Conservation (phyloP, 2,329 filamentous ascomycete genomes). For the Fusarium multiceps region DNA sequence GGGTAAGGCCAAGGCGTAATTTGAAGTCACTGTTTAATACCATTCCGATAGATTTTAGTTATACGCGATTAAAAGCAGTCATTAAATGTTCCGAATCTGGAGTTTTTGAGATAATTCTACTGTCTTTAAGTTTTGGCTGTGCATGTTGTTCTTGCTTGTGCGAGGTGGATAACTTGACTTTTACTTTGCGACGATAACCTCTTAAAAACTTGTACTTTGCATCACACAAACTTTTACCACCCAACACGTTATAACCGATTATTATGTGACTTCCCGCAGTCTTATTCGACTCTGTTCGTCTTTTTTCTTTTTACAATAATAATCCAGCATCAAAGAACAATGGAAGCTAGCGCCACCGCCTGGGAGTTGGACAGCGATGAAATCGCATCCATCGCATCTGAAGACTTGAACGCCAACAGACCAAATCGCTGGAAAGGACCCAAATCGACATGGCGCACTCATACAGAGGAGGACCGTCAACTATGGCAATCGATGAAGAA, state of each 20-base stretch:
- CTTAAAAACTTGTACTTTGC: conserved; percentile 34
- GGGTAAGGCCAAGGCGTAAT: conserved; percentile 52
- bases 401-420: conserved; percentile 61
- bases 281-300: neutral
- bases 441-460: conserved; percentile 72
- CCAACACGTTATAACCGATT: neutral
- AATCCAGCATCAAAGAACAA: neutral
- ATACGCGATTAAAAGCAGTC: conserved; percentile 40
- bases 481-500: conserved; percentile 72
- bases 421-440: conserved; percentile 80
- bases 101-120: neutral
- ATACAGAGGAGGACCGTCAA: conserved; percentile 71
- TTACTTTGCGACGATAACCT: neutral
- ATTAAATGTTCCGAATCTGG: conserved; percentile 1
- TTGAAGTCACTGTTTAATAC: conserved; percentile 47
- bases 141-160: neutral
- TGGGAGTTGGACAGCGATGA: conserved; percentile 61
- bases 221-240: conserved; percentile 8
- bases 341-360: conserved; percentile 40
- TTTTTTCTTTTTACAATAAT: neutral
- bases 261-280: neutral
- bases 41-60: conserved; percentile 46
- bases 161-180: conserved; percentile 23
- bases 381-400: conserved; percentile 59
- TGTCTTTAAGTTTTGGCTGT: neutral